A percentile compares a stretch with the other conserved stretches of the same genome.
phyloP scores from a whole-genome alignment of 2,329 filamentous ascomycete genomes.

The Cladosporium sp. region DNA sequence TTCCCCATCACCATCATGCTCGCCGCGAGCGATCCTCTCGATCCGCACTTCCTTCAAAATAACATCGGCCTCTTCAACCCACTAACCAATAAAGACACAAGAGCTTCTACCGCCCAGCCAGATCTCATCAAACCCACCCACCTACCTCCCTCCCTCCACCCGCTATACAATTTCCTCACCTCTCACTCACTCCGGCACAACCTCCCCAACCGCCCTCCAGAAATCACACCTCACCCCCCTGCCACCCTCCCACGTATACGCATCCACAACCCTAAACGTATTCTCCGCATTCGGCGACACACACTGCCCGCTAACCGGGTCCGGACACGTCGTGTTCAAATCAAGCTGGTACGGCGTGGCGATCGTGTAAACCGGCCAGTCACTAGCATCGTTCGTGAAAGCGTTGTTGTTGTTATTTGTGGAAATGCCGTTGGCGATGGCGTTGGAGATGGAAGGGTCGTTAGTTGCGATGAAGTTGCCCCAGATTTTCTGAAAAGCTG shows the following conservation, averaged over 20 bases:
- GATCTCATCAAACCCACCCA: not conserved
- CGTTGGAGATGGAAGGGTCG: not conserved
- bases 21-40: too few relatives aligned
- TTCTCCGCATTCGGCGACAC: constrained; percentile 36
- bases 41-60: too few relatives aligned
- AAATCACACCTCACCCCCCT: constrained; percentile 51
- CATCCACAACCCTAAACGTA: constrained; percentile 46
- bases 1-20: too few relatives aligned
- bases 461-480: not conserved
- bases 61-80: too few relatives aligned
- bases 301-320: not conserved
- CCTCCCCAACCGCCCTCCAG: constrained; percentile 39
- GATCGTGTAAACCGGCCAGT: not conserved
- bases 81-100: not conserved
- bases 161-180: too few relatives aligned
- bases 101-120: not conserved
- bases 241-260: constrained; percentile 52
- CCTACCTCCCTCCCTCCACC: too few relatives aligned
- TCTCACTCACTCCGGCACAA: not conserved
- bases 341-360: not conserved
- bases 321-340: not conserved
- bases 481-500: not conserved
- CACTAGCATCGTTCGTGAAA: not conserved
- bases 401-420: not conserved
- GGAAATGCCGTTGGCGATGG: not conserved